Conservation (phyloP, 2,329 filamentous ascomycete species). For the Chalara sp. region DNA sequence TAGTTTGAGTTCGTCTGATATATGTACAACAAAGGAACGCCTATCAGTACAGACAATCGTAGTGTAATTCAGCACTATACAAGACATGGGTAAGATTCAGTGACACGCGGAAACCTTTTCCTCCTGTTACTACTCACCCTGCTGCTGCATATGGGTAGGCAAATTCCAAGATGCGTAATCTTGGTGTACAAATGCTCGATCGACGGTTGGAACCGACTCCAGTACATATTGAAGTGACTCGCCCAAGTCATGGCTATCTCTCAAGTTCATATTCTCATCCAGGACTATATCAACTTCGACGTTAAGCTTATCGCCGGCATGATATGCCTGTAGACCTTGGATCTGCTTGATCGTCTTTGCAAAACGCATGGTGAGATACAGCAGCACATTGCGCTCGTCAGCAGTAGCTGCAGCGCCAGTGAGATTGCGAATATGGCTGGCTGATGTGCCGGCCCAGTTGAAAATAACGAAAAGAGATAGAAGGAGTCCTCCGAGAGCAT, state of each 20-base stretch:
- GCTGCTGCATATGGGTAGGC: conserved; percentile 30
- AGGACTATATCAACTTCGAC: conserved; percentile 56
- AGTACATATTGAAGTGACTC: conserved; percentile 58
- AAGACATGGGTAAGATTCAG: too few relatives aligned
- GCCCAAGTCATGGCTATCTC: conserved; percentile 49
- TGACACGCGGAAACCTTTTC: too few relatives aligned
- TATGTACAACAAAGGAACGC: too few relatives aligned
- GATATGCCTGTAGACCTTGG: conserved; percentile 50
- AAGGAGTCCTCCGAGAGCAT: conserved; percentile 52
- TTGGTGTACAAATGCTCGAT: conserved; percentile 33
- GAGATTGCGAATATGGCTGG: conserved; percentile 51
- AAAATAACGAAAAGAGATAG: conserved; percentile 62
- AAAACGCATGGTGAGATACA: conserved; percentile 53
- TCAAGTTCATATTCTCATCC: conserved; percentile 43
- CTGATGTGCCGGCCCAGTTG: conserved; percentile 58
- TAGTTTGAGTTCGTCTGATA: too few relatives aligned
- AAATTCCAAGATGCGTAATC: conserved; percentile 31
- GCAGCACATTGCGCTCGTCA: conserved; percentile 46
- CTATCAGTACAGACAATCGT: too few relatives aligned
- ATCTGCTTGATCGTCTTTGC: conserved; percentile 45
- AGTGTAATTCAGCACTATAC: too few relatives aligned
- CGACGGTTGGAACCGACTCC: conserved; percentile 39
- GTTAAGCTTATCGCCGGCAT: conserved; percentile 56
- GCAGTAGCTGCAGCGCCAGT: conserved; percentile 50
- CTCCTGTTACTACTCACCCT: conserved; percentile 13